Percentiles rank a stretch among this genome's conserved stretches.
These are phyloP conservation scores for Diplodia intermedia DNA, from an alignment of 2,329 filamentous ascomycete species.

Conservation along the genomic window DNA sequence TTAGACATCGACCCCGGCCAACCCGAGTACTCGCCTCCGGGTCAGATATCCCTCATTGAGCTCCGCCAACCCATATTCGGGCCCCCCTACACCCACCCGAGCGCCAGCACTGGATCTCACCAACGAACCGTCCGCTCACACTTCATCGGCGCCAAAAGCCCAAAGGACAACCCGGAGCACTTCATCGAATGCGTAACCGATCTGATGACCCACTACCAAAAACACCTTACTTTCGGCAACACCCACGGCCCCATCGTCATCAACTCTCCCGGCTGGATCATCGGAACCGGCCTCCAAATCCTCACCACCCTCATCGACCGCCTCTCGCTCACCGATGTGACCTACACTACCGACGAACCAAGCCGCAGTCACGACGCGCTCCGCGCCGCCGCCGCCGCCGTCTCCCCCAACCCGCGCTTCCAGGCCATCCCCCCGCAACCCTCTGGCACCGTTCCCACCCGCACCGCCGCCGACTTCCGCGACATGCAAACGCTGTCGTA, in stretches of 20 bases:
- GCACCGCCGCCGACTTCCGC: conserved; percentile 70
- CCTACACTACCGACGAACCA: conserved; percentile 68
- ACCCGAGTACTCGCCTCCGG: conserved; percentile 74
- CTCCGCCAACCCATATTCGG: conserved; percentile 68
- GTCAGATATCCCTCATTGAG: conserved; percentile 71
- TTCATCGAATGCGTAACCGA: conserved; percentile 70
- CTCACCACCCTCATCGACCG: conserved; percentile 63
- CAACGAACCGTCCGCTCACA: conserved; percentile 62
- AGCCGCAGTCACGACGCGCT: conserved; percentile 64
- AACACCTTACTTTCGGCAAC: conserved; percentile 49
- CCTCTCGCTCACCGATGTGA: conserved; percentile 65
- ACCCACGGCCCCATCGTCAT: conserved; percentile 65
- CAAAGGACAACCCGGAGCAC: conserved; percentile 70
- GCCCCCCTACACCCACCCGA: conserved; percentile 70
- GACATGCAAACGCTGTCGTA: conserved; percentile 83
- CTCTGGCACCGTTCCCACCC: conserved; percentile 45
- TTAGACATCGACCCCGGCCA: conserved; percentile 81
- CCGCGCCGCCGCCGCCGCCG: conserved; percentile 46
- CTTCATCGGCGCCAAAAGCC: conserved; percentile 68
- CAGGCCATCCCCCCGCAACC: conserved; percentile 64
- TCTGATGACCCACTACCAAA: conserved; percentile 65
- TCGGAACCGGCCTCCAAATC: conserved; percentile 72
- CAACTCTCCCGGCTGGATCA: conserved; percentile 78
- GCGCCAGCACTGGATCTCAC: conserved; percentile 36
- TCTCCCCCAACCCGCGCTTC: conserved; percentile 44